Evolutionary conservation across 306 rosid genomes (phyloP).

Genomic region (Mimosa pudica): DNA sequence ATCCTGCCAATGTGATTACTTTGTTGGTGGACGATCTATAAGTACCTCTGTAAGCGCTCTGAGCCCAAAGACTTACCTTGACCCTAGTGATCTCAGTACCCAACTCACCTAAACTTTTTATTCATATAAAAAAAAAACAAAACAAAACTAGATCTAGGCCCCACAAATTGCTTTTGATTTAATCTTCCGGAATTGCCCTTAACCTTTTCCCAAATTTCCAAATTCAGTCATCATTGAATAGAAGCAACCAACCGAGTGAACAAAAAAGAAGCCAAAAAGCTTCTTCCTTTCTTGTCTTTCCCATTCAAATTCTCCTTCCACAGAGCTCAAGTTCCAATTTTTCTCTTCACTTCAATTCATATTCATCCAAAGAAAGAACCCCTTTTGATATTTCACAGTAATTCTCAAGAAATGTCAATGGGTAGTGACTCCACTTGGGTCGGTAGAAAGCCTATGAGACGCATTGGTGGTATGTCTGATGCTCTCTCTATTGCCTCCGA

Average conservation of each 20-base stretch:
- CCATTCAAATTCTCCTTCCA: neutral
- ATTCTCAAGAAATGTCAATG: slow-evolving; percentile 55
- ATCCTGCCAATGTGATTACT: no score
- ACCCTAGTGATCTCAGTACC: no score
- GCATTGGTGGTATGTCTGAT: slow-evolving; percentile 87
- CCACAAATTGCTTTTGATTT: no score
- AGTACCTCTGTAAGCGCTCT: no score
- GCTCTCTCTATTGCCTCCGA: slow-evolving; percentile 88
- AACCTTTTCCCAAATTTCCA: neutral
- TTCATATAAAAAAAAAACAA: no score
- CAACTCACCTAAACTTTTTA: no score
- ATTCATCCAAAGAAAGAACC: neutral
- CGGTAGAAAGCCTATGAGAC: slow-evolving; percentile 84
- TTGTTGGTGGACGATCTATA: no score
- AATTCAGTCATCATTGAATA: neutral
- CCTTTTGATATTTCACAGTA: neutral
- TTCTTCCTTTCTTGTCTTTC: neutral
- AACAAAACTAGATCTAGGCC: no score
- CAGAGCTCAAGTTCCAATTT: neutral
- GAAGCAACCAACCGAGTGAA: neutral
- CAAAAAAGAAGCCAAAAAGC: neutral
- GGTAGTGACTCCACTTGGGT: slow-evolving; percentile 74
- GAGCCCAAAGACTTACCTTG: no score
- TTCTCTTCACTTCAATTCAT: neutral
- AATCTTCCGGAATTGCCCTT: neutral